A percentile compares a stretch with the other conserved stretches of the same genome.
These are phyloP conservation scores for Ogataea trehalophila DNA, from an alignment of 805 yeast genomes.

Conservation along the genomic window DNA sequence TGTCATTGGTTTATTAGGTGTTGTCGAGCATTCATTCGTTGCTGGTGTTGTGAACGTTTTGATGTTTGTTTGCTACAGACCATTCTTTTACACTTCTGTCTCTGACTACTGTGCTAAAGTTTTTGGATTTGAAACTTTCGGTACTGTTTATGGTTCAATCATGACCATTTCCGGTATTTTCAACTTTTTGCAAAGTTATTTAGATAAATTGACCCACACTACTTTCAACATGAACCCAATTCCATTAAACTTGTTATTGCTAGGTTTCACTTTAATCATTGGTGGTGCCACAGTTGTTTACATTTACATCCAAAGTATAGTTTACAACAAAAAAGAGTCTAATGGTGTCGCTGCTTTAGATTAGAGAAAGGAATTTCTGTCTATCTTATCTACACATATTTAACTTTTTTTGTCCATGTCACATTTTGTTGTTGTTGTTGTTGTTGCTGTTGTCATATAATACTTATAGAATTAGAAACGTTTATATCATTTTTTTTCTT, in stretches of 20 bases:
- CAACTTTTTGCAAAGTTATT: slow-evolving; percentile 42
- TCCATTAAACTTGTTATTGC: slow-evolving; percentile 41
- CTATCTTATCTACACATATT: no score
- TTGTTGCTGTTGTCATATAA: no score
- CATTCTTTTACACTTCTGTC: slow-evolving; percentile 53
- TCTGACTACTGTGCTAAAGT: slow-evolving; percentile 59
- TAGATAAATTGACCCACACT: slow-evolving; percentile 48
- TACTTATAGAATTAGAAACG: background rate
- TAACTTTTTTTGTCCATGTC: no score
- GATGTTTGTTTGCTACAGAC: slow-evolving; percentile 49
- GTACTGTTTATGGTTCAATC: slow-evolving; percentile 54
- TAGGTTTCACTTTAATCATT: slow-evolving; percentile 36
- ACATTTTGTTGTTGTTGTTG: no score
- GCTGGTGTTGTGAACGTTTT: slow-evolving; percentile 42
- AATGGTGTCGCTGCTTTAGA: background rate
- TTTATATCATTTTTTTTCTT: background rate
- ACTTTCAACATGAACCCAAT: slow-evolving; percentile 50
- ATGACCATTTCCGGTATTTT: slow-evolving; percentile 48
- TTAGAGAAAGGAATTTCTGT: no score
- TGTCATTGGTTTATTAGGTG: slow-evolving; percentile 45
- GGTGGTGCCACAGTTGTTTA: slow-evolving; percentile 40
- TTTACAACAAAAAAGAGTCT: slow-evolving; percentile 15
- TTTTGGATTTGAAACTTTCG: slow-evolving; percentile 58
- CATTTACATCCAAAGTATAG: slow-evolving; percentile 29
- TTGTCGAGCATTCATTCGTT: slow-evolving; percentile 33